A percentile compares a stretch with the other conserved stretches of the same genome.
Conservation (phyloP, 371 early-diverging fungal genomes). For the Lichtheimia ornata region DNA sequence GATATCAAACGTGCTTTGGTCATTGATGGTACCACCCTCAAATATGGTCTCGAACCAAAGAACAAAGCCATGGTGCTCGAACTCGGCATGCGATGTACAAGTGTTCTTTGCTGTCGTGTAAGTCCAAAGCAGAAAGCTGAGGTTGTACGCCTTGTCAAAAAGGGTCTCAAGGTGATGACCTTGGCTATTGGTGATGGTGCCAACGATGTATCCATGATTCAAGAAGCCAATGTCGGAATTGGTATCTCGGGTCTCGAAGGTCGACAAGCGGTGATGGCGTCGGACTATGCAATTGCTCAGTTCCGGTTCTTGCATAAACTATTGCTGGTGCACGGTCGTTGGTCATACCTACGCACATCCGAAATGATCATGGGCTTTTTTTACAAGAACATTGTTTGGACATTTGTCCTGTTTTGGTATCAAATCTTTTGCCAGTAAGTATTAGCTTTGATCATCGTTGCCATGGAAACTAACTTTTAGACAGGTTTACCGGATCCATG, state of each 20-base stretch:
- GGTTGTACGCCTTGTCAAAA: conserved; percentile 65
- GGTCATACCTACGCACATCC: conserved; percentile 81
- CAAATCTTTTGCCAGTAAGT: conserved; percentile 75
- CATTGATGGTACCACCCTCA: conserved; percentile 89
- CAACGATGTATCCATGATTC: conserved; percentile 95
- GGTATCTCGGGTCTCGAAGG: conserved; percentile 95
- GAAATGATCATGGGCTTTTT: conserved; percentile 80
- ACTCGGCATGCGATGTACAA: conserved; percentile 67
- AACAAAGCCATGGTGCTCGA: conserved; percentile 61
- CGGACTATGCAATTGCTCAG: conserved; percentile 88
- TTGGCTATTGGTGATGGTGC: conserved; percentile 91
- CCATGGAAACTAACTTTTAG: too few relatives aligned
- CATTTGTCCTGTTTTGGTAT: conserved; percentile 79
- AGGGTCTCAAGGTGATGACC: conserved; percentile 72
- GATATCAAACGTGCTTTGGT: conserved; percentile 63
- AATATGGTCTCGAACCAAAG: conserved; percentile 71
- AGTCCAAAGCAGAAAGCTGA: conserved; percentile 89
- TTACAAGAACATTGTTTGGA: conserved; percentile 82
- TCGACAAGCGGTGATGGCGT: conserved; percentile 87
- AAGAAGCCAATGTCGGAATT: conserved; percentile 89
- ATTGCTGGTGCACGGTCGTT: conserved; percentile 82
- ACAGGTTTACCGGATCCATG: conserved; percentile 48
- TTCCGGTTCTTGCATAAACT: conserved; percentile 76
- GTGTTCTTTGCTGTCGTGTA: conserved; percentile 87
- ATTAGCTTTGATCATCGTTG: too few relatives aligned